Percentiles rank a stretch among this genome's conserved stretches.
Conservation (phyloP, 768 basidiomycete species). For the Trametopsis cervina region DNA sequence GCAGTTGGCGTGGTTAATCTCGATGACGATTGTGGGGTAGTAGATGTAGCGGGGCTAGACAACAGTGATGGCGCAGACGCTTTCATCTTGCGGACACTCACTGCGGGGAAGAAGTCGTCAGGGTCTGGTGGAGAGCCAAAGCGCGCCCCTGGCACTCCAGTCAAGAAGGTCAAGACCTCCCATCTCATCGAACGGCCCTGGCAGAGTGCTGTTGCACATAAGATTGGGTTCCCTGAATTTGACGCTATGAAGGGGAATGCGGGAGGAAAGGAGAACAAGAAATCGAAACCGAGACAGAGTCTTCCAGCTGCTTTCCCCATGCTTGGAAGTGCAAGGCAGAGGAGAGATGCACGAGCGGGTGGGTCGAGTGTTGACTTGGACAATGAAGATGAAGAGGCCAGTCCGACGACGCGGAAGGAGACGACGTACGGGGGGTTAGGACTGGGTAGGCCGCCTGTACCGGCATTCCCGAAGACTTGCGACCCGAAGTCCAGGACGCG, state of each 20-base stretch:
- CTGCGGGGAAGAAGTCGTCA: slow-evolving; percentile 44
- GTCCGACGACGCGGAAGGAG: slow-evolving; percentile 51
- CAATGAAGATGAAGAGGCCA: slow-evolving; percentile 50
- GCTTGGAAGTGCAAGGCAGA: slow-evolving; percentile 20
- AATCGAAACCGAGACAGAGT: slow-evolving; percentile 60
- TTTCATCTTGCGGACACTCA: slow-evolving; percentile 67
- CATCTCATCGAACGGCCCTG: slow-evolving; percentile 55
- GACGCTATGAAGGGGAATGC: slow-evolving; percentile 22
- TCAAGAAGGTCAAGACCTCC: slow-evolving; percentile 64
- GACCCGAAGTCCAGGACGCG: slow-evolving; percentile 28
- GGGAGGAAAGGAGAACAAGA: slow-evolving; percentile 28
- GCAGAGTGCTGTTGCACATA: slow-evolving; percentile 74
- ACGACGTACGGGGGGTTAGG: slow-evolving; percentile 58
- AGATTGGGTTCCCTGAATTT: slow-evolving; percentile 48
- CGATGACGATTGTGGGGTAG: slow-evolving; percentile 1
- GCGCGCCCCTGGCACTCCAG: slow-evolving; percentile 72
- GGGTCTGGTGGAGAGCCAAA: slow-evolving; percentile 36
- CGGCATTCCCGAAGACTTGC: slow-evolving; percentile 13
- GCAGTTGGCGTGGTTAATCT: slow-evolving; percentile 24
- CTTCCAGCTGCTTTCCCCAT: slow-evolving; percentile 65
- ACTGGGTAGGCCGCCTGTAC: slow-evolving; percentile 47
- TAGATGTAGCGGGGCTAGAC: slow-evolving; percentile 30
- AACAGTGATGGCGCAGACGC: slow-evolving; percentile 43
- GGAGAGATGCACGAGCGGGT: slow-evolving; percentile 4
- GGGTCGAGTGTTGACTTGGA: slow-evolving; percentile 33